Conservation (phyloP, 2,329 filamentous ascomycete species). For the Aspergillus arachidicola region DNA sequence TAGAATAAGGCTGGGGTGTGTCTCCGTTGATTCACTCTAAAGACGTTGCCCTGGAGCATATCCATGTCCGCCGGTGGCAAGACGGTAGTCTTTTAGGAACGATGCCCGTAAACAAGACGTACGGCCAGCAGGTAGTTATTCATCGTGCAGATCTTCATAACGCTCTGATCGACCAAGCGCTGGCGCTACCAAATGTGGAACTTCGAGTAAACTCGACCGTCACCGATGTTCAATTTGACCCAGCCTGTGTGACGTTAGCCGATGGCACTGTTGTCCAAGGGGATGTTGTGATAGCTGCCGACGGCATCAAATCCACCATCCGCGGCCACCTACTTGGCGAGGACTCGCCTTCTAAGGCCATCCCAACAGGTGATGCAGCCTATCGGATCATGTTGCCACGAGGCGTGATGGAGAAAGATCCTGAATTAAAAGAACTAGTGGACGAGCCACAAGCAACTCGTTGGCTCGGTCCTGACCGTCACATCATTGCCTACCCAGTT, state of each 20-base stretch:
- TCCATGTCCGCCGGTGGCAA: conserved; percentile 40
- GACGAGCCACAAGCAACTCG: conserved; percentile 69
- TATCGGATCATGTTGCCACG: conserved; percentile 78
- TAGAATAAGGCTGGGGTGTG: conserved; percentile 36
- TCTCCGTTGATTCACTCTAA: conserved; percentile 36
- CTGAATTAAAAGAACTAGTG: conserved; percentile 68
- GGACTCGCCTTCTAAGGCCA: conserved; percentile 22
- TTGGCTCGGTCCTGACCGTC: conserved; percentile 74
- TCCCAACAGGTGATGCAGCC: conserved; percentile 69
- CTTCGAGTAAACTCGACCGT: conserved; percentile 34
- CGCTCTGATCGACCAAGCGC: conserved; percentile 31
- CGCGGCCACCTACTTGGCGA: conserved; percentile 44
- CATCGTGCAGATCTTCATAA: conserved; percentile 42
- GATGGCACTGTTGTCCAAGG: conserved; percentile 34
- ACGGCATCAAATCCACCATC: conserved; percentile 56
- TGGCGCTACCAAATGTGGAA: conserved; percentile 33
- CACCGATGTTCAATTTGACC: conserved; percentile 29
- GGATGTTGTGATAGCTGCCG: conserved; percentile 56
- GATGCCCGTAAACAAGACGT: conserved; percentile 39
- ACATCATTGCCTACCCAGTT: conserved; percentile 79
- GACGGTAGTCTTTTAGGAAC: conserved; percentile 34
- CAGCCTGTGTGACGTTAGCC: conserved; percentile 31
- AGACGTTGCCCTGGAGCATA: conserved; percentile 37
- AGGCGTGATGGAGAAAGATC: conserved; percentile 66
- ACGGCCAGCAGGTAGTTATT: conserved; percentile 38